Evolutionary conservation across 768 basidiomycete species (phyloP).

Genomic region (Psilocybe azurescens): DNA sequence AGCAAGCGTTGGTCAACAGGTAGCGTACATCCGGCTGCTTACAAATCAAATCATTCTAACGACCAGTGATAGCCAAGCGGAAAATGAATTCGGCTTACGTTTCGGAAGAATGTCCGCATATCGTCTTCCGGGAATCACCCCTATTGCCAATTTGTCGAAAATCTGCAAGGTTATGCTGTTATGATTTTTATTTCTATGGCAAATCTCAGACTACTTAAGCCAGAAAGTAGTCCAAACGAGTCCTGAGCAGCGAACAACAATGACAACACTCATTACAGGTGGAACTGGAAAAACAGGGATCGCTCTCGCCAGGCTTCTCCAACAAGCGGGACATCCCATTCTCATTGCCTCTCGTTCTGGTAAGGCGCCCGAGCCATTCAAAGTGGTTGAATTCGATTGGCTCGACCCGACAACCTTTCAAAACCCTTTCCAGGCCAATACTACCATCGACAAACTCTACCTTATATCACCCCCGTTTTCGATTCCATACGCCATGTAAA

Average conservation of each 20-base stretch:
- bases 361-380: conserved; percentile 28
- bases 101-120: no score
- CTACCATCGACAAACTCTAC: conserved; percentile 24
- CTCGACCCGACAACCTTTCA: conserved; percentile 30
- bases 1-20: no score
- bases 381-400: conserved; percentile 31
- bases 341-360: conserved; percentile 31
- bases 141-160: no score
- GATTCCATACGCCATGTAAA: conserved; percentile 22
- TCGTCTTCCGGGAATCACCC: no score
- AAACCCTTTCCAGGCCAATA: conserved; percentile 30
- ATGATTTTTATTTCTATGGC: no score
- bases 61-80: no score
- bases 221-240: no score
- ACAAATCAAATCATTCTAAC: no score
- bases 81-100: no score
- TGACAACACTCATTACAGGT: conserved; percentile 38
- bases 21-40: no score
- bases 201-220: no score
- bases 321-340: conserved; percentile 23
- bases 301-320: conserved; percentile 28
- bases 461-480: conserved; percentile 20
- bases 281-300: conserved; percentile 35
- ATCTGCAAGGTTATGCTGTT: no score
- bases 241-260: conserved; percentile 1